Evolutionary conservation across 495 filamentous ascomycete species (phyloP).

Genomic region (Penicillium nucicola): DNA sequence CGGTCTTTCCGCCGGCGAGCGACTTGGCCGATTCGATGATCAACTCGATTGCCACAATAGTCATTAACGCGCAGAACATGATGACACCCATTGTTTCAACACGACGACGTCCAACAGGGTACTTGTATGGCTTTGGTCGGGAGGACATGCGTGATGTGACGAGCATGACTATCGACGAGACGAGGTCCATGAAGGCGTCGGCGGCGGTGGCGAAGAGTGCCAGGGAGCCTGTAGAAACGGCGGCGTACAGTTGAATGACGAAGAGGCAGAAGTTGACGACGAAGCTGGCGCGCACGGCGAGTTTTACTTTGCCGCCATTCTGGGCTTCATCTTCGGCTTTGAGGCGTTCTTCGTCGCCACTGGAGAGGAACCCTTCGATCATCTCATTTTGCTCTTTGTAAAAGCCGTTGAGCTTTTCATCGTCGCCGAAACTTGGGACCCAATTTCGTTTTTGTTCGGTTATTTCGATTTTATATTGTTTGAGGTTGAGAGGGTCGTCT

Average conservation of each 20-base stretch:
- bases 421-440: neutral
- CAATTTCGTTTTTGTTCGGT: constrained; percentile 4
- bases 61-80: constrained; percentile 58
- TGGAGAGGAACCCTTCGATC: constrained; percentile 53
- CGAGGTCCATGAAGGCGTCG: constrained; percentile 60
- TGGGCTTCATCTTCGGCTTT: constrained; percentile 45
- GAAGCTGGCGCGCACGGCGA: constrained; percentile 54
- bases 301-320: constrained; percentile 52
- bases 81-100: constrained; percentile 58
- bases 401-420: constrained; percentile 26
- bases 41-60: constrained; percentile 52
- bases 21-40: constrained; percentile 49
- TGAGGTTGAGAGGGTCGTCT: constrained; percentile 11
- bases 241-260: constrained; percentile 57
- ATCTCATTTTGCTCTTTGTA: constrained; percentile 53
- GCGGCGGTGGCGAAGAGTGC: constrained; percentile 56
- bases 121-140: constrained; percentile 53
- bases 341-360: constrained; percentile 48
- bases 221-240: constrained; percentile 53
- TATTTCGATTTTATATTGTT: constrained; percentile 11
- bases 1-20: constrained; percentile 36
- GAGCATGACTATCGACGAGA: constrained; percentile 55
- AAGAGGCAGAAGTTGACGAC: constrained; percentile 52
- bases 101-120: constrained; percentile 52
- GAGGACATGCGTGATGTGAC: constrained; percentile 49